phyloP scores from a whole-genome alignment of 768 basidiomycete species.

The Erythrobasidium yunnanense region DNA sequence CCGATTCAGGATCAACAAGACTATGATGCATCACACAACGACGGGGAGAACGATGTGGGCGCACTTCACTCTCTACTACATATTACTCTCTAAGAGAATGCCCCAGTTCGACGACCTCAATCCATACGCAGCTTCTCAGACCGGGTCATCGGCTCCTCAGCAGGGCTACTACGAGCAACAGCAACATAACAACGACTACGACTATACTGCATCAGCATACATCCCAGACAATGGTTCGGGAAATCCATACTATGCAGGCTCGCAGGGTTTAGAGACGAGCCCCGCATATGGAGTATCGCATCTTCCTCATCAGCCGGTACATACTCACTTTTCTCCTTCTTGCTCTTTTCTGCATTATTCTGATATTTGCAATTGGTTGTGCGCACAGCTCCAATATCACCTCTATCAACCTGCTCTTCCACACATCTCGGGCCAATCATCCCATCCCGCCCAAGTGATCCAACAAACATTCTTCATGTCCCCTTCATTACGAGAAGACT shows the following conservation, averaged over 20 bases:
- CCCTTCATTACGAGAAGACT: conserved; percentile 57
- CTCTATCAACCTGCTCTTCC: conserved; percentile 65
- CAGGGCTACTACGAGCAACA: background rate
- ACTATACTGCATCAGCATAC: background rate
- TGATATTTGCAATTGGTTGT: no score
- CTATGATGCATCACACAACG: background rate
- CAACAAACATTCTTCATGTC: conserved; percentile 62
- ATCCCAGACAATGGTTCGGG: background rate
- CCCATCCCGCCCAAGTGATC: conserved; percentile 41
- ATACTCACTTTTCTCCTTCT: no score
- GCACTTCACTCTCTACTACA: no score
- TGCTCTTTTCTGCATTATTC: no score
- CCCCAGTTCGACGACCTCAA: conserved; percentile 12
- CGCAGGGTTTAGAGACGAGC: background rate
- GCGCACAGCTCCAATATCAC: conserved; percentile 84
- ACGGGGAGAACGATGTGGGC: no score
- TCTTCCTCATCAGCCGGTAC: background rate
- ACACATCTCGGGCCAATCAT: conserved; percentile 48
- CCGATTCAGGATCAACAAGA: background rate
- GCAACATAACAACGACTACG: background rate
- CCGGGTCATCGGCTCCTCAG: background rate
- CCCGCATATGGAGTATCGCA: background rate
- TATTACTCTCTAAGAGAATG: background rate
- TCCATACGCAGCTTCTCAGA: conserved; percentile 18
- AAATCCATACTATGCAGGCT: background rate